Evolutionary conservation across 176 grass and related monocot genomes (phyloP).

Genomic region (Avena atlantica): DNA sequence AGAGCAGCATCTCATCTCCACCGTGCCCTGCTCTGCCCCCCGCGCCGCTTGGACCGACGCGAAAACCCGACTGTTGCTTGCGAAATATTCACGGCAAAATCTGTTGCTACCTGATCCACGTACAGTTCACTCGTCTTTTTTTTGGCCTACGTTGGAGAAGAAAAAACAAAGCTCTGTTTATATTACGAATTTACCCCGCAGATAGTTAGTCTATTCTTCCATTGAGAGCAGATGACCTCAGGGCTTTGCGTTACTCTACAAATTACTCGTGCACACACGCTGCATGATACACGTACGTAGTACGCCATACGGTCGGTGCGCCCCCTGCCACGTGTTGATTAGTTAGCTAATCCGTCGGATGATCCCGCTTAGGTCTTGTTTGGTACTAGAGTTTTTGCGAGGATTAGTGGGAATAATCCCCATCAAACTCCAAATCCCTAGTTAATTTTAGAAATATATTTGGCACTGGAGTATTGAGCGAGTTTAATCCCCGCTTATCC

Average conservation of each 20-base stretch:
- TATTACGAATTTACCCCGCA: too few species aligned
- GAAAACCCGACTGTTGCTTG: background rate
- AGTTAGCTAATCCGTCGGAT: background rate
- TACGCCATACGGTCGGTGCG: background rate
- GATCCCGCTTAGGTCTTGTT: background rate
- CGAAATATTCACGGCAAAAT: background rate
- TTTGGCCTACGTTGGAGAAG: too few species aligned
- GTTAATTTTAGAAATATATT: too few species aligned
- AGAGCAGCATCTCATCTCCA: background rate
- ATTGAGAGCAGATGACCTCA: too few species aligned
- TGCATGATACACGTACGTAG: background rate
- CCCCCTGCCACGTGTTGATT: background rate
- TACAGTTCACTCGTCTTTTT: too few species aligned
- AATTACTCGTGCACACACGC: constrained; percentile 22
- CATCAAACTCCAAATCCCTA: too few species aligned
- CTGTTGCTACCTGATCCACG: background rate
- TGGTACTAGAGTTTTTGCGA: too few species aligned
- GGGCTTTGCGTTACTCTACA: background rate
- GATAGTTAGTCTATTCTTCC: too few species aligned
- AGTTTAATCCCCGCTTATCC: too few species aligned
- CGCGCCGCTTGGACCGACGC: background rate
- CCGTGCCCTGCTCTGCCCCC: background rate
- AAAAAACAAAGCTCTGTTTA: too few species aligned
- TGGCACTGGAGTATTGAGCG: too few species aligned
- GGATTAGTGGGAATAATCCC: too few species aligned